Evolutionary conservation across 768 basidiomycete genomes (phyloP).

Genomic region (Boletus sp.): DNA sequence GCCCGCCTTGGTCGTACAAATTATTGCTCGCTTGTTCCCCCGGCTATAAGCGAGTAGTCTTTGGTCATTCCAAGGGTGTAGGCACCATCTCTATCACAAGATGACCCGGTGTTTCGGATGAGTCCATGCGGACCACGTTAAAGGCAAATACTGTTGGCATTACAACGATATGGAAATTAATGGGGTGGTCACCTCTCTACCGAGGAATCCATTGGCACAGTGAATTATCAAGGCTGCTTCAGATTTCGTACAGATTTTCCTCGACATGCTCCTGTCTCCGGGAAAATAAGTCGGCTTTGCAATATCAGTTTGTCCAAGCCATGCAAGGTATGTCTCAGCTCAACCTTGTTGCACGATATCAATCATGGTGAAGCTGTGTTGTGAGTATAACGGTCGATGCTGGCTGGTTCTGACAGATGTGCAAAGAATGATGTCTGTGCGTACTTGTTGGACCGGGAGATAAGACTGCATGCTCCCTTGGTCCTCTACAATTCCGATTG

Average conservation of each 20-base stretch:
- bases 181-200: neutral
- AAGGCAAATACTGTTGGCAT: neutral
- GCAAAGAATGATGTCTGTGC: neutral
- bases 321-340: neutral
- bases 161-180: neutral
- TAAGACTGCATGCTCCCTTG: neutral
- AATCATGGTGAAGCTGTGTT: neutral
- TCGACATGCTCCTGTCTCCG: neutral
- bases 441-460: neutral
- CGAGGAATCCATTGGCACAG: neutral
- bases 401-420: neutral
- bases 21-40: too few species aligned
- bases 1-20: too few species aligned
- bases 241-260: neutral
- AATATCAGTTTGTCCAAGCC: neutral
- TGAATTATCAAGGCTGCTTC: neutral
- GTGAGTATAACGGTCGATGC: neutral
- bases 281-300: neutral
- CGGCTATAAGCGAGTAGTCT: too few species aligned
- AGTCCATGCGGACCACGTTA: neutral
- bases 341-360: neutral
- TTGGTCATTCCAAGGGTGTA: neutral
- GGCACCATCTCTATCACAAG: neutral
- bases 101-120: neutral
- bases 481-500: neutral